A percentile compares a stretch with the other conserved stretches of the same genome.
Conservation (phyloP, 208 protist species). For the Crithidia sp. region DNA sequence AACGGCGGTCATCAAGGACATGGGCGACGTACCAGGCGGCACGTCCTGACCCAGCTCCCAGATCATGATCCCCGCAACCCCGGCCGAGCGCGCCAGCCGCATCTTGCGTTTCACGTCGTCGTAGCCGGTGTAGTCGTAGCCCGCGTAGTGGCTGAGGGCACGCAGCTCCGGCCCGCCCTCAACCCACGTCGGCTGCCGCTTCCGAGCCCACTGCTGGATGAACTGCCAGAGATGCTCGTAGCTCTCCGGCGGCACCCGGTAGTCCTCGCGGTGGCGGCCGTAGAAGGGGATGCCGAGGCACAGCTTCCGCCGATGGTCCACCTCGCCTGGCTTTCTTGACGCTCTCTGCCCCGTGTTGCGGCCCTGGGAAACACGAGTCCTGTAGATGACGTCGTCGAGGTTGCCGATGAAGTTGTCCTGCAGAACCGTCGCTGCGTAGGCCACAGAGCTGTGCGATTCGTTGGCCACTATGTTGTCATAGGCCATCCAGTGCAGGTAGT, state of each 20-base stretch:
- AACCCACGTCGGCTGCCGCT: slow-evolving; percentile 34
- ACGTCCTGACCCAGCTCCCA: slow-evolving; percentile 83
- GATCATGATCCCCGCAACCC: slow-evolving; percentile 70
- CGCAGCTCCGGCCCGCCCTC: slow-evolving; percentile 35
- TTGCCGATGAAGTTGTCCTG: slow-evolving; percentile 20
- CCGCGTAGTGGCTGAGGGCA: slow-evolving; percentile 37
- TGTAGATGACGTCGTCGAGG: slow-evolving; percentile 13
- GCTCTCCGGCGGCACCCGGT: slow-evolving; percentile 36
- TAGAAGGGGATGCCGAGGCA: slow-evolving; percentile 78
- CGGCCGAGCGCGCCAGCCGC: slow-evolving; percentile 41
- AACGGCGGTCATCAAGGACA: slow-evolving; percentile 59
- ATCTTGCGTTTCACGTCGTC: slow-evolving; percentile 56
- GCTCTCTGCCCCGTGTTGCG: neutral
- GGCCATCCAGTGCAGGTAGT: slow-evolving; percentile 77
- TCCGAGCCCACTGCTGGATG: slow-evolving; percentile 41
- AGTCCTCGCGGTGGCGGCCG: slow-evolving; percentile 38
- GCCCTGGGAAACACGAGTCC: neutral
- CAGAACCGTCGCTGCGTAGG: slow-evolving; percentile 37
- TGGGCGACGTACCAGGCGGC: slow-evolving; percentile 41
- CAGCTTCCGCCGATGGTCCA: slow-evolving; percentile 38
- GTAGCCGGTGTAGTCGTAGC: slow-evolving; percentile 51
- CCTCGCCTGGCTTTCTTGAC: neutral
- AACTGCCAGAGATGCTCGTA: slow-evolving; percentile 50
- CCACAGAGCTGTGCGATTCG: slow-evolving; percentile 38
- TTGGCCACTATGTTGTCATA: slow-evolving; percentile 48